phyloP scores from a whole-genome alignment of 1,284 basidiomycete genomes.

The Amylostereum areolatum region DNA sequence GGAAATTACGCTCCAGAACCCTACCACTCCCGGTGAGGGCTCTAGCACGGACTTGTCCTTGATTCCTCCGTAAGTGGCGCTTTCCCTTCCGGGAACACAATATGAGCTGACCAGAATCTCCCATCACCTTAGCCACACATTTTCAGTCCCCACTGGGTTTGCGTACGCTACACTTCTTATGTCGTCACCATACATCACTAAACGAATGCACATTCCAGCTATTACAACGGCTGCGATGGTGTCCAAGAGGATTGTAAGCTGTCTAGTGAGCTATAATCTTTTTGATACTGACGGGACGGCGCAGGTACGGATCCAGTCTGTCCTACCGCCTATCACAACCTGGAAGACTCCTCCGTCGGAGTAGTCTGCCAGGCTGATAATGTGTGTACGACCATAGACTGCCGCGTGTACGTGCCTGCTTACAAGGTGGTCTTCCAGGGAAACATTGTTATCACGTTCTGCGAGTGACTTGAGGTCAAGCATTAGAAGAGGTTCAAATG shows the following conservation, averaged over 20 bases:
- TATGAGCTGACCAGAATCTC: neutral
- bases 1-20: slow-evolving; percentile 18
- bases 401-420: neutral
- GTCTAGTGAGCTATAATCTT: too few relatives aligned
- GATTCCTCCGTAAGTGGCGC: slow-evolving; percentile 12
- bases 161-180: slow-evolving; percentile 15
- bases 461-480: neutral
- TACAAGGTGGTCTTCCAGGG: slow-evolving; percentile 6
- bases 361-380: slow-evolving; percentile 19
- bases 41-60: slow-evolving; percentile 19
- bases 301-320: neutral
- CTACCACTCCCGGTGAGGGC: slow-evolving; percentile 14
- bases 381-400: slow-evolving; percentile 8
- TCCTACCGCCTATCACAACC: slow-evolving; percentile 12
- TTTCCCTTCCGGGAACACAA: neutral
- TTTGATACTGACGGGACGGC: too few relatives aligned
- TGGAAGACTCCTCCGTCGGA: slow-evolving; percentile 13
- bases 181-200: neutral
- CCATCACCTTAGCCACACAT: slow-evolving; percentile 13
- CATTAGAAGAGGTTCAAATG: too few relatives aligned
- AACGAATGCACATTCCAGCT: neutral
- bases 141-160: slow-evolving; percentile 36
- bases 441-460: slow-evolving; percentile 19
- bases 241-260: slow-evolving; percentile 1
- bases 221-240: slow-evolving; percentile 9